phyloP scores from a whole-genome alignment of 2,329 filamentous ascomycete species.

The Didymellaceae sp. region DNA sequence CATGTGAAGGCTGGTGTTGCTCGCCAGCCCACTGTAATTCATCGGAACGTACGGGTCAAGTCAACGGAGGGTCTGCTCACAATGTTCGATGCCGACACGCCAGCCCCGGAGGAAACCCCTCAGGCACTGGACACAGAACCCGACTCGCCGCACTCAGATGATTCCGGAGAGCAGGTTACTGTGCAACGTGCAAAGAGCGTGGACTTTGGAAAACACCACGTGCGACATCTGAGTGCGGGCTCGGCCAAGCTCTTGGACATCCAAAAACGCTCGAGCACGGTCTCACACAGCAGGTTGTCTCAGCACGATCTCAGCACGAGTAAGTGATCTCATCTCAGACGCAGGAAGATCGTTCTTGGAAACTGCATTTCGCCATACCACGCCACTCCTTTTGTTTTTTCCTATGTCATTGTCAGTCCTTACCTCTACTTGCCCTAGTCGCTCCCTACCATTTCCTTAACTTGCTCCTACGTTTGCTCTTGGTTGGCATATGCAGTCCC shows the following conservation, averaged over 20 bases:
- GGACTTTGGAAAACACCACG: conserved; percentile 69
- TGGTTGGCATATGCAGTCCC: conserved; percentile 32
- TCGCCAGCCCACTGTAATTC: conserved; percentile 69
- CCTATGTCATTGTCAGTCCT: conserved; percentile 44
- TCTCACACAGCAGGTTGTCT: conserved; percentile 33
- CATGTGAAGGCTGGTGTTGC: conserved; percentile 60
- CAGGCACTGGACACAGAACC: conserved; percentile 39
- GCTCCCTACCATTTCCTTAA: conserved; percentile 38
- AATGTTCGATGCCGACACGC: conserved; percentile 52
- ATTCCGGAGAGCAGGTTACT: conserved; percentile 29
- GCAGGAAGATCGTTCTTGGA: conserved; percentile 23
- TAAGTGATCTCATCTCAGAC: conserved; percentile 24
- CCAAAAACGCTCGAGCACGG: conserved; percentile 42
- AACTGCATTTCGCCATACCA: conserved; percentile 38
- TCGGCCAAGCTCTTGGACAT: conserved; percentile 78
- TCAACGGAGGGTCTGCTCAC: conserved; percentile 67
- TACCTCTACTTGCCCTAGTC: conserved; percentile 35
- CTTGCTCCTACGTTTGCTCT: conserved; percentile 10
- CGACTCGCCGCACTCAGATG: conserved; percentile 42
- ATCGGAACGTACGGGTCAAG: conserved; percentile 63
- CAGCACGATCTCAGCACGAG: conserved; percentile 34
- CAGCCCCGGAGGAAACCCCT: conserved; percentile 35
- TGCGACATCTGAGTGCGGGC: conserved; percentile 75
- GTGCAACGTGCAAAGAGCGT: conserved; percentile 74
- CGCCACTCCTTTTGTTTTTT: conserved; percentile 45